phyloP scores from a whole-genome alignment of 257 asterid genomes.

The Solanum clarkiae region DNA sequence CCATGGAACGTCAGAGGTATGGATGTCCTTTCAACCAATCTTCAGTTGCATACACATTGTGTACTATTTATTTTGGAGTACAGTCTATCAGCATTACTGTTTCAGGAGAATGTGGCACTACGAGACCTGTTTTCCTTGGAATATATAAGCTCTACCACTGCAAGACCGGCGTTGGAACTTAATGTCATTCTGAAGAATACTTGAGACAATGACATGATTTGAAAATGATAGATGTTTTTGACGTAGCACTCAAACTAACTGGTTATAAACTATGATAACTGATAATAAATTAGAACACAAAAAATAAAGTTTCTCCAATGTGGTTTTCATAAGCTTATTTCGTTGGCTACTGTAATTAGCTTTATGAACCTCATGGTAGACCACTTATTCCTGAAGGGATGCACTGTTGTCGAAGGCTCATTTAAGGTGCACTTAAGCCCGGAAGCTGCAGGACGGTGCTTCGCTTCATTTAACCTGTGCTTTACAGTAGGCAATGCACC shows the following conservation, averaged over 20 bases:
- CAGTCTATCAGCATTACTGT: background rate
- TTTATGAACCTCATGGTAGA: background rate
- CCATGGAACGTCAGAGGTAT: slow-evolving; percentile 89
- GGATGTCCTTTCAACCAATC: slow-evolving; percentile 2
- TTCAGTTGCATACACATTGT: background rate
- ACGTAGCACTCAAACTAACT: background rate
- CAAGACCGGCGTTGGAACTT: background rate
- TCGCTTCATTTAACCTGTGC: background rate
- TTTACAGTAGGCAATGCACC: background rate
- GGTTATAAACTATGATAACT: background rate
- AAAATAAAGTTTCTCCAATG: background rate
- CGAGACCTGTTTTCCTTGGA: background rate
- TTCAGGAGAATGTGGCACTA: background rate
- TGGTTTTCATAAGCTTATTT: background rate
- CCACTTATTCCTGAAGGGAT: background rate
- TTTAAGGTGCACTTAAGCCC: background rate
- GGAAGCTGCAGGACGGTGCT: background rate
- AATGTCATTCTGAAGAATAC: background rate
- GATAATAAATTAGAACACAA: background rate
- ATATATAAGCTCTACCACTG: background rate
- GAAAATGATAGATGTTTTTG: background rate
- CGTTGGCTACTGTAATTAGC: background rate
- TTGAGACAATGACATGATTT: background rate
- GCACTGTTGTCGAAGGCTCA: background rate
- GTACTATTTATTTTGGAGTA: background rate